phyloP scores from a whole-genome alignment of 805 yeast genomes.

The Spathaspora girioi region DNA sequence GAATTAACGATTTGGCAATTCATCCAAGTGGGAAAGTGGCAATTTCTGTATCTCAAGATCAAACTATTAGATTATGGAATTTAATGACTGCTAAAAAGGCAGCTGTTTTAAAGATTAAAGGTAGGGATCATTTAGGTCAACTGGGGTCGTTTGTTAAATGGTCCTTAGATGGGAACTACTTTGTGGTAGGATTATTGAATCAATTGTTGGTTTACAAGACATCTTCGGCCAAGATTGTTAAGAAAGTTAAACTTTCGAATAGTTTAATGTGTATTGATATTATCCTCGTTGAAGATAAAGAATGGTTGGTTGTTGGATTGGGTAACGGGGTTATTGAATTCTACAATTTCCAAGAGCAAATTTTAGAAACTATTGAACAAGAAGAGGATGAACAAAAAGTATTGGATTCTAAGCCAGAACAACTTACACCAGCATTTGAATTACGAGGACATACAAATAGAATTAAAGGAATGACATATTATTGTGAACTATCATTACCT shows the following conservation, averaged over 20 bases:
- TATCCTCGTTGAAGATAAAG: conserved; percentile 41
- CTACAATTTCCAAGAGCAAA: conserved; percentile 37
- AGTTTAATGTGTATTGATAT: conserved; percentile 69
- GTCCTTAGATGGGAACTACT: conserved; percentile 64
- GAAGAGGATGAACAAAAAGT: conserved; percentile 23
- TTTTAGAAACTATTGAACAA: conserved; percentile 7
- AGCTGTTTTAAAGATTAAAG: conserved; percentile 69
- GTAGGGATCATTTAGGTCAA: conserved; percentile 64
- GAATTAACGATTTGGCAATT: conserved; percentile 78
- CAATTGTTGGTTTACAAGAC: conserved; percentile 66
- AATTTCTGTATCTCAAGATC: conserved; percentile 81
- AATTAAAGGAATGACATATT: conserved; percentile 71
- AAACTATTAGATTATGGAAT: conserved; percentile 87
- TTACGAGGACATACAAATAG: conserved; percentile 82
- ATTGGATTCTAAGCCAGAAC: conserved; percentile 20
- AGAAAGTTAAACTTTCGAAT: conserved; percentile 48
- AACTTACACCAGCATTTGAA: conserved; percentile 47
- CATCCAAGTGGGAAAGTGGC: conserved; percentile 92
- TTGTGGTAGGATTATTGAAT: conserved; percentile 70
- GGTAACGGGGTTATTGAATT: conserved; percentile 70
- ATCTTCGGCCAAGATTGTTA: conserved; percentile 53
- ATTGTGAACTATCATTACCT: conserved; percentile 29
- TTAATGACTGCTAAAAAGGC: conserved; percentile 96
- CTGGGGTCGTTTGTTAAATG: conserved; percentile 64
- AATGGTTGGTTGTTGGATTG: conserved; percentile 64